These are phyloP conservation scores for Euclidium syriacum DNA, from an alignment of 345 rosid genomes.

Conservation along the genomic window DNA sequence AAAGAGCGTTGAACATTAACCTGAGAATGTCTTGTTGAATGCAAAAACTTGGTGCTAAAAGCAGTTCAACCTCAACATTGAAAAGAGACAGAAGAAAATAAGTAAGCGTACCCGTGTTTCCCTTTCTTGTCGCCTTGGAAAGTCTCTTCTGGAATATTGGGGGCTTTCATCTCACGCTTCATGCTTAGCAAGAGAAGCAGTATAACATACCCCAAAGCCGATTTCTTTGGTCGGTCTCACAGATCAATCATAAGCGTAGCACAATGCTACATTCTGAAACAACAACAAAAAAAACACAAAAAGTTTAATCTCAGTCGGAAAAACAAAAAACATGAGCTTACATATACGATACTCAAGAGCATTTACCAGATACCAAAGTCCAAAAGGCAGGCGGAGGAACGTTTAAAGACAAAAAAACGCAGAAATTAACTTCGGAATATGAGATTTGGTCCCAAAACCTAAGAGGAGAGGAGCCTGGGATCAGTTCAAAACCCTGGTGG, in stretches of 20 bases:
- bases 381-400: background rate
- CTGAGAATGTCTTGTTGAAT: constrained; percentile 15
- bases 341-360: background rate
- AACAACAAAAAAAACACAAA: background rate
- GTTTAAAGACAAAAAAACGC: background rate
- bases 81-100: background rate
- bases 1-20: constrained; percentile 14
- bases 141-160: constrained; percentile 48
- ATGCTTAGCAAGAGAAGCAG: constrained; percentile 44
- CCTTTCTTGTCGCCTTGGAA: constrained; percentile 43
- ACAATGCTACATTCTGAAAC: constrained; percentile 13
- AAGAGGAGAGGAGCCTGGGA: background rate
- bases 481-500: background rate
- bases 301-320: background rate
- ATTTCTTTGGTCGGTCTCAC: constrained; percentile 36
- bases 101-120: constrained; percentile 61
- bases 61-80: background rate
- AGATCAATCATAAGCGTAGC: constrained; percentile 37
- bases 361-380: background rate
- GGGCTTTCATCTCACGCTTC: constrained; percentile 62
- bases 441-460: background rate
- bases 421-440: background rate
- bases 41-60: constrained; percentile 10
- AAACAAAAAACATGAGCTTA: background rate
- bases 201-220: constrained; percentile 46